Conservation (phyloP, 192 early-diverging fungal genomes). For the Coemansia pectinata region DNA sequence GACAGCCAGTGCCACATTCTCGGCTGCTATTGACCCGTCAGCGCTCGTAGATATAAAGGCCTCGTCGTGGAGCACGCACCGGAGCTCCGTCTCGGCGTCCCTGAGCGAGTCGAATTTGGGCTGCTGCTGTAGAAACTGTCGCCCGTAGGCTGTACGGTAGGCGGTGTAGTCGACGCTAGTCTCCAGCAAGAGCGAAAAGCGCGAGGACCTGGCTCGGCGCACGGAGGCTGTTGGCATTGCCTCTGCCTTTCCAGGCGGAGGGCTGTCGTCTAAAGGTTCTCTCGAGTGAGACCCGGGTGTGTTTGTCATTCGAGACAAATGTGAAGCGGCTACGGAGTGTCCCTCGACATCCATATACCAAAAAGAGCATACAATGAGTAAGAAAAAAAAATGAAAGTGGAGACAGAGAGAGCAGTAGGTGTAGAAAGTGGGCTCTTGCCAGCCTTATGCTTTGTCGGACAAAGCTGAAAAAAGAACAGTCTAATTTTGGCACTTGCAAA, state of each 20-base stretch:
- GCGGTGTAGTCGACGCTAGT: constrained; percentile 47
- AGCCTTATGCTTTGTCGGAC: neutral
- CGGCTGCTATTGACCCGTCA: constrained; percentile 26
- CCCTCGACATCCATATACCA: constrained; percentile 3
- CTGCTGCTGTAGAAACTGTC: constrained; percentile 38
- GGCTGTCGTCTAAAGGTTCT: neutral
- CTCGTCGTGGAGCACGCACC: constrained; percentile 43
- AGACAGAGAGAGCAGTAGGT: neutral
- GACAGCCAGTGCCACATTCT: constrained; percentile 47
- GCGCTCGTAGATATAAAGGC: constrained; percentile 18
- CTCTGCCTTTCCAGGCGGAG: neutral
- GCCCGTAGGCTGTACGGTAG: constrained; percentile 32
- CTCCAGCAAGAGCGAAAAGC: constrained; percentile 47
- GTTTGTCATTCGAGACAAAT: constrained; percentile 8
- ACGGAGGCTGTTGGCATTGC: neutral
- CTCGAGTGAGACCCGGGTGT: neutral
- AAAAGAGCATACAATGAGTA: neutral
- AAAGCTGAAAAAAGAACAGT: neutral
- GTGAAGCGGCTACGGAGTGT: constrained; percentile 3
- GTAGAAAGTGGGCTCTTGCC: neutral
- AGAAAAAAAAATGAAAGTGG: neutral
- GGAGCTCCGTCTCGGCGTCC: constrained; percentile 46
- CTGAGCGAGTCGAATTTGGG: constrained; percentile 42
- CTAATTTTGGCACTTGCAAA: neutral
- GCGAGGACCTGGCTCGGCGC: constrained; percentile 34